Evolutionary conservation across 1,284 basidiomycete genomes (phyloP).

Genomic region (Boletellus deceptivus): DNA sequence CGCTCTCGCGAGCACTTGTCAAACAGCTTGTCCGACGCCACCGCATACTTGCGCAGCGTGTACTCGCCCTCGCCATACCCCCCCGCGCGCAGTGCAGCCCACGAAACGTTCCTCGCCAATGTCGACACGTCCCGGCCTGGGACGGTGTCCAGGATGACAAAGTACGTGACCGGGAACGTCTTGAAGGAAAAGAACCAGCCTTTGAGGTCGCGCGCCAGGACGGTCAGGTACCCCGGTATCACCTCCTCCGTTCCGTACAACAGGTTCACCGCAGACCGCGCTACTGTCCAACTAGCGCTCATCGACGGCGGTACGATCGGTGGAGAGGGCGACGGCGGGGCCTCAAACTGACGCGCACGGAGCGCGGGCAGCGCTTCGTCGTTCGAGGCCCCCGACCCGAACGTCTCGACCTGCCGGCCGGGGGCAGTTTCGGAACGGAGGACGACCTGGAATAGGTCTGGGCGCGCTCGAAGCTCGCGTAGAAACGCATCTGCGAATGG

Average conservation of each 20-base stretch:
- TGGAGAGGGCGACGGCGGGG: slow-evolving; percentile 6
- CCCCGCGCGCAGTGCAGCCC: slow-evolving; percentile 18
- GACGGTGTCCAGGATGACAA: slow-evolving; percentile 28
- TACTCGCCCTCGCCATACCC: slow-evolving; percentile 16
- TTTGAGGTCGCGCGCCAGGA: not conserved
- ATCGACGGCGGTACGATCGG: not conserved
- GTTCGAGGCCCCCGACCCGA: slow-evolving; percentile 17
- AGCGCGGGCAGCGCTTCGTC: slow-evolving; percentile 9
- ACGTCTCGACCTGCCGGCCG: slow-evolving; percentile 20
- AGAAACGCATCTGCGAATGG: slow-evolving; percentile 27
- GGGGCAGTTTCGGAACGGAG: slow-evolving; percentile 30
- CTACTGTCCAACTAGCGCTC: slow-evolving; percentile 17
- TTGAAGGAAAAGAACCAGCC: slow-evolving; percentile 30
- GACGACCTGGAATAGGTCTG: slow-evolving; percentile 34
- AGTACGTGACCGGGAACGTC: slow-evolving; percentile 32
- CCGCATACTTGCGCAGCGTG: slow-evolving; percentile 11
- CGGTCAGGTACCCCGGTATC: slow-evolving; percentile 12
- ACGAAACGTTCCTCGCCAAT: slow-evolving; percentile 18
- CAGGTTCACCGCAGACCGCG: slow-evolving; percentile 15
- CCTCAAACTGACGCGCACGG: slow-evolving; percentile 25
- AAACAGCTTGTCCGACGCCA: slow-evolving; percentile 12
- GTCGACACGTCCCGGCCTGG: slow-evolving; percentile 8
- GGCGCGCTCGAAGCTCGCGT: slow-evolving; percentile 26
- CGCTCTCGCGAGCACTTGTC: slow-evolving; percentile 11
- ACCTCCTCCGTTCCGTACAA: slow-evolving; percentile 18